These are phyloP conservation scores for Chaetomiaceae sp. DNA, from an alignment of 2,329 filamentous ascomycete genomes.

Conservation along the genomic window DNA sequence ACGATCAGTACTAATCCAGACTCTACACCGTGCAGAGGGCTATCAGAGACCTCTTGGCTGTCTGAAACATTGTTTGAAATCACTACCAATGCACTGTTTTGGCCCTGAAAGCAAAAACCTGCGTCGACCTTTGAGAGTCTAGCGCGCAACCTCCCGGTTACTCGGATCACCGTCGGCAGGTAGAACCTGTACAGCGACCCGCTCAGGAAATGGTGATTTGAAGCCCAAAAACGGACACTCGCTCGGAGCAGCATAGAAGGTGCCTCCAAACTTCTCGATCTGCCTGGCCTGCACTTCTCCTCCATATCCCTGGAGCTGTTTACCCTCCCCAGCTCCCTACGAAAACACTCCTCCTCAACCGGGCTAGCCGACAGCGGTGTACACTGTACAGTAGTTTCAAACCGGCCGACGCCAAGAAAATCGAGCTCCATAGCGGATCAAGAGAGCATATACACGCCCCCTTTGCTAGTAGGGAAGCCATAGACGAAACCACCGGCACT, in stretches of 20 bases:
- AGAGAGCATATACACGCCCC: neutral
- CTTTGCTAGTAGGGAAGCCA: conserved; percentile 1
- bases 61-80: no score
- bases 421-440: neutral
- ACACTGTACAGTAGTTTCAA: no score
- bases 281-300: conserved; percentile 1
- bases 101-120: no score
- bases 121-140: no score
- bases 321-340: neutral
- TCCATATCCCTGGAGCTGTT: conserved; percentile 2
- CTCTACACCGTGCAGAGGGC: no score
- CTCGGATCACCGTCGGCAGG: neutral
- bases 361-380: neutral
- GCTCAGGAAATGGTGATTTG: neutral
- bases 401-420: conserved; percentile 5
- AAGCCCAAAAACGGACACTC: conserved; percentile 4
- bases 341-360: neutral
- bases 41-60: no score
- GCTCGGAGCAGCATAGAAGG: neutral
- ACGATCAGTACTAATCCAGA: no score
- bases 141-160: neutral
- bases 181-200: neutral
- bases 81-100: no score
- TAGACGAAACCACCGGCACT: neutral
- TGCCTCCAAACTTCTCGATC: conserved; percentile 4